These are phyloP conservation scores for Alternaria atra DNA, from an alignment of 2,329 filamentous ascomycete species.

Conservation along the genomic window DNA sequence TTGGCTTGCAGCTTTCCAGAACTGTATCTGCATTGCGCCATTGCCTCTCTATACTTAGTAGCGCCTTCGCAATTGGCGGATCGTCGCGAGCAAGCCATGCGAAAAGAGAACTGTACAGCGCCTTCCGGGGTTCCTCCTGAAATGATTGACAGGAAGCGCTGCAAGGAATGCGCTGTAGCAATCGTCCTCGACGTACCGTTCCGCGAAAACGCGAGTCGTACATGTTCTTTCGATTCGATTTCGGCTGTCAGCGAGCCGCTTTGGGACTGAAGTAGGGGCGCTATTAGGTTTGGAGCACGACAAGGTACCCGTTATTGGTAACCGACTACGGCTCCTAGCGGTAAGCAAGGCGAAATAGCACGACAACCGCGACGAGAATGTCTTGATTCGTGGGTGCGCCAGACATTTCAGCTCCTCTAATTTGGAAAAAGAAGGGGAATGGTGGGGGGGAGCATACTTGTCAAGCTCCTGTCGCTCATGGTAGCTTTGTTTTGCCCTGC, in stretches of 20 bases:
- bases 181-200: conserved; percentile 4
- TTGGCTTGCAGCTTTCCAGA: not conserved
- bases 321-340: conserved; percentile 17
- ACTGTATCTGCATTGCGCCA: not conserved
- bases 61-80: not conserved
- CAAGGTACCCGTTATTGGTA: conserved; percentile 20
- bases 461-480: conserved; percentile 9
- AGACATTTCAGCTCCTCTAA: conserved; percentile 1
- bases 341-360: conserved; percentile 19
- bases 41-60: conserved; percentile 4
- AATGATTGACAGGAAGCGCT: conserved; percentile 1
- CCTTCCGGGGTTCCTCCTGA: not conserved
- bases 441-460: conserved; percentile 9
- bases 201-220: conserved; percentile 14
- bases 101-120: conserved; percentile 1
- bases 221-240: not conserved
- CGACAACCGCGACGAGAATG: conserved; percentile 9
- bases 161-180: conserved; percentile 8
- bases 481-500: conserved; percentile 4
- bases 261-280: conserved; percentile 15
- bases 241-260: conserved; percentile 6
- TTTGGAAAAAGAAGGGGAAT: conserved; percentile 9
- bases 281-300: conserved; percentile 15
- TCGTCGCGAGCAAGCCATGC: not conserved
- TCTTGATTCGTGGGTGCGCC: conserved; percentile 22